These are phyloP conservation scores for Fonsecaea pedrosoi DNA, from an alignment of 2,329 filamentous ascomycete species.

Conservation along the genomic window DNA sequence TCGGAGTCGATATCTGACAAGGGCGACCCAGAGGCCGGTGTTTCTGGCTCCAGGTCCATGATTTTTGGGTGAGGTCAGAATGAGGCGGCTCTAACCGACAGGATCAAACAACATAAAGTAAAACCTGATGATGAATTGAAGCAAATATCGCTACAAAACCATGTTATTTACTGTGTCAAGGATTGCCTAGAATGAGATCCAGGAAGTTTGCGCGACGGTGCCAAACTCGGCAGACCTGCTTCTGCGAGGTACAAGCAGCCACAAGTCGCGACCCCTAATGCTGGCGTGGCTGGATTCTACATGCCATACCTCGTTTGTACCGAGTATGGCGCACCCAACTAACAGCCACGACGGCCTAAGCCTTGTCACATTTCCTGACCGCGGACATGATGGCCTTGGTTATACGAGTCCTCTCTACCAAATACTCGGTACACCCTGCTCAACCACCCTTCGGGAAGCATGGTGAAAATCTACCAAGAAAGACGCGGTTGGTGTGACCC, in stretches of 20 bases:
- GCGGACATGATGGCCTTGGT: too few species aligned
- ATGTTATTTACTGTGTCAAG: background rate
- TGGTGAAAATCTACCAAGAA: background rate
- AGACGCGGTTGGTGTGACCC: too few species aligned
- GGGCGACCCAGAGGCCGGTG: constrained; percentile 63
- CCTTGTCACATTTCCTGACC: background rate
- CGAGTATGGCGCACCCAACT: background rate
- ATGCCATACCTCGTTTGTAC: background rate
- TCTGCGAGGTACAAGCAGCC: background rate
- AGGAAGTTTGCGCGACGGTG: constrained; percentile 4
- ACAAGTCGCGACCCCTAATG: background rate
- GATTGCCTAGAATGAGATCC: background rate
- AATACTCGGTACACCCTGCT: too few species aligned
- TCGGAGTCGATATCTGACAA: constrained; percentile 70
- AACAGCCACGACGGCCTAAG: background rate
- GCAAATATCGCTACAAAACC: background rate
- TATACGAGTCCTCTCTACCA: too few species aligned
- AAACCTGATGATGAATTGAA: background rate
- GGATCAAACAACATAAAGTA: background rate
- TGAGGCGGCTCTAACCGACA: background rate
- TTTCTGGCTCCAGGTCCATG: constrained; percentile 34
- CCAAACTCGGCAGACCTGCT: constrained; percentile 4
- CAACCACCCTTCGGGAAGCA: too few species aligned
- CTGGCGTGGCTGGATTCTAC: too few species aligned
- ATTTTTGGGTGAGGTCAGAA: background rate